Conservation (phyloP, 768 basidiomycete genomes). For the Zangia roseola region DNA sequence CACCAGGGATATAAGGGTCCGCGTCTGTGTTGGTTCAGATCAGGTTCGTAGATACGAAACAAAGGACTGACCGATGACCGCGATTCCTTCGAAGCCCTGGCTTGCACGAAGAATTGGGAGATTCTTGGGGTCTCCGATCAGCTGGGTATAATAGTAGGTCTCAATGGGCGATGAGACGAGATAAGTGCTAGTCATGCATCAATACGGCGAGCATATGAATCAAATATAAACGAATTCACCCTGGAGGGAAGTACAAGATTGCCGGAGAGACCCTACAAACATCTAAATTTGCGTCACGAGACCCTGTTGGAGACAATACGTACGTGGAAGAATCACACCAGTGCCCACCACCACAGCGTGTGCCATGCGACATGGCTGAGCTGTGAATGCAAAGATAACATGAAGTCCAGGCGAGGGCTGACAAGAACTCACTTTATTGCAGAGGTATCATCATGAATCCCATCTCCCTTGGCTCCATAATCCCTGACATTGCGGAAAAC, state of each 20-base stretch:
- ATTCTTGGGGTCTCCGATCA: slow-evolving; percentile 72
- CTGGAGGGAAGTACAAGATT: slow-evolving; percentile 69
- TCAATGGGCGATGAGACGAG: slow-evolving; percentile 63
- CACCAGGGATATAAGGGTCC: slow-evolving; percentile 66
- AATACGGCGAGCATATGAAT: not conserved
- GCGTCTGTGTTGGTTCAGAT: slow-evolving; percentile 44
- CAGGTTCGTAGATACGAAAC: not conserved
- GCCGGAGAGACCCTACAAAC: slow-evolving; percentile 48
- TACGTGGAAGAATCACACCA: slow-evolving; percentile 49
- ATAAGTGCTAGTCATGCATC: slow-evolving; percentile 50
- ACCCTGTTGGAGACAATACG: not conserved
- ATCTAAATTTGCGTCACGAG: not conserved
- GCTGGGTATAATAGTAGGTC: slow-evolving; percentile 73
- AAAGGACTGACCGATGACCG: slow-evolving; percentile 59
- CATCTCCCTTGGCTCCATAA: slow-evolving; percentile 56
- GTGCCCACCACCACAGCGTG: slow-evolving; percentile 59
- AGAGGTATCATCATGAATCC: slow-evolving; percentile 68
- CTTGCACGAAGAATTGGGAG: slow-evolving; percentile 69
- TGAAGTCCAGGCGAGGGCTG: not conserved
- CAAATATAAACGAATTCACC: slow-evolving; percentile 37
- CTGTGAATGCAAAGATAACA: slow-evolving; percentile 34
- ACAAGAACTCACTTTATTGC: slow-evolving; percentile 57
- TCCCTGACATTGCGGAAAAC: slow-evolving; percentile 78
- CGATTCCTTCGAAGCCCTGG: slow-evolving; percentile 61
- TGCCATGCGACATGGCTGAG: slow-evolving; percentile 58